phyloP scores from a whole-genome alignment of 2,329 filamentous ascomycete genomes.

The Corniculantispora saksenae region DNA sequence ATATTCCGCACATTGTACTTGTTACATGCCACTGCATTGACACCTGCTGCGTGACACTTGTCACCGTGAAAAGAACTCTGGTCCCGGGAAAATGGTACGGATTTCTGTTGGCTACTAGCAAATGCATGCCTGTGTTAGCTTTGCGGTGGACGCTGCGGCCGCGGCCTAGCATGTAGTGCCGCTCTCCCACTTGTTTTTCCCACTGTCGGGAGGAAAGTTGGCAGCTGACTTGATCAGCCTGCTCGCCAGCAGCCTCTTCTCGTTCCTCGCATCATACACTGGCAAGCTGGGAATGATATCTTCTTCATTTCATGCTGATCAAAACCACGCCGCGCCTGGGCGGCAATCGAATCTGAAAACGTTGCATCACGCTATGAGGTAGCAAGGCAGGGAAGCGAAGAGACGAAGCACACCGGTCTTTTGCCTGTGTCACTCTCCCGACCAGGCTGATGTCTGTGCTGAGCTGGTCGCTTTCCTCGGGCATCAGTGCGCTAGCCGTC shows the following conservation, averaged over 20 bases:
- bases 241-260: too few species aligned
- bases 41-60: neutral
- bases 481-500: slow-evolving; percentile 4
- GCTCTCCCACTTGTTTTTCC: neutral
- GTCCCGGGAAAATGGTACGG: slow-evolving; percentile 8
- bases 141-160: neutral
- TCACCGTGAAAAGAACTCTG: neutral
- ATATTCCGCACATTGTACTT: slow-evolving; percentile 2
- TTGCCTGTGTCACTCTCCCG: neutral
- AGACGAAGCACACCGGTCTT: neutral
- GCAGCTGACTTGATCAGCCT: too few species aligned
- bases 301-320: neutral
- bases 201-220: too few species aligned
- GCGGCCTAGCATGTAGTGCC: neutral
- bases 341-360: slow-evolving; percentile 7
- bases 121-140: neutral
- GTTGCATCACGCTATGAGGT: slow-evolving; percentile 9
- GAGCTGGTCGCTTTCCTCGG: too few species aligned
- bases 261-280: too few species aligned
- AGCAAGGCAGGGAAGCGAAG: neutral
- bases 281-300: neutral
- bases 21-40: neutral
- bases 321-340: neutral
- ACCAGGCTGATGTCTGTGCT: neutral
- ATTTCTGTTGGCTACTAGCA: slow-evolving; percentile 4